These are phyloP conservation scores for Neolentinus lepideus DNA, from an alignment of 1,284 basidiomycete species.

Conservation along the genomic window DNA sequence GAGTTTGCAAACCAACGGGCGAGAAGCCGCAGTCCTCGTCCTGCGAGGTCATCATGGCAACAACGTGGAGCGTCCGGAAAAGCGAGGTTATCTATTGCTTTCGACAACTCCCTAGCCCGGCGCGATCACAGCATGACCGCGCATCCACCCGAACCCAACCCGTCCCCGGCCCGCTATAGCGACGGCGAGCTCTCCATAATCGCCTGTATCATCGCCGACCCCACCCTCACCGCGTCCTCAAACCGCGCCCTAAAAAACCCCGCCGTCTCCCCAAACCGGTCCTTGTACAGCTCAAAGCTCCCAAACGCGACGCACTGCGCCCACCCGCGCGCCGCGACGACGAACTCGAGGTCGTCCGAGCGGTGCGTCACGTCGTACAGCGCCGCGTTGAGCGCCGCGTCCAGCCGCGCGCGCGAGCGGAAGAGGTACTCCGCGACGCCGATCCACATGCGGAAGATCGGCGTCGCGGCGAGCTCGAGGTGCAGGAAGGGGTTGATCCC, in stretches of 20 bases:
- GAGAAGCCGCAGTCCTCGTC: neutral
- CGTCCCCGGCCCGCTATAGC: neutral
- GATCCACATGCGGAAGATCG: conserved; percentile 95
- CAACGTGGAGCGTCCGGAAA: neutral
- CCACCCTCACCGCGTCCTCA: conserved; percentile 78
- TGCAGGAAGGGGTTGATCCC: conserved; percentile 88
- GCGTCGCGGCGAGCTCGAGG: conserved; percentile 91
- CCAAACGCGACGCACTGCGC: conserved; percentile 92
- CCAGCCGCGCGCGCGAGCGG: conserved; percentile 54
- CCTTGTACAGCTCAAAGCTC: conserved; percentile 83
- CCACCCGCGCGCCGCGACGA: conserved; percentile 95
- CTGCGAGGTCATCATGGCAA: neutral
- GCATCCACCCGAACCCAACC: neutral
- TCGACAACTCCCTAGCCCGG: neutral
- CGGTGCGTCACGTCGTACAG: conserved; percentile 79
- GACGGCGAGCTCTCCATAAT: conserved; percentile 52
- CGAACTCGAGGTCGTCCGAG: conserved; percentile 90
- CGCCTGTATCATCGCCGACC: conserved; percentile 88
- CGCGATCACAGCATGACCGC: neutral
- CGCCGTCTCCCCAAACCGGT: conserved; percentile 78
- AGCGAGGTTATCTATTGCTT: neutral
- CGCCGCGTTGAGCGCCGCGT: conserved; percentile 71
- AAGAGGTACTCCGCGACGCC: conserved; percentile 97
- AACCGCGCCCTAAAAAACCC: conserved; percentile 86
- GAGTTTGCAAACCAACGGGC: no score